These are phyloP conservation scores for Dujonia santamariae DNA, from an alignment of 1,139 yeast genomes.

Conservation along the genomic window DNA sequence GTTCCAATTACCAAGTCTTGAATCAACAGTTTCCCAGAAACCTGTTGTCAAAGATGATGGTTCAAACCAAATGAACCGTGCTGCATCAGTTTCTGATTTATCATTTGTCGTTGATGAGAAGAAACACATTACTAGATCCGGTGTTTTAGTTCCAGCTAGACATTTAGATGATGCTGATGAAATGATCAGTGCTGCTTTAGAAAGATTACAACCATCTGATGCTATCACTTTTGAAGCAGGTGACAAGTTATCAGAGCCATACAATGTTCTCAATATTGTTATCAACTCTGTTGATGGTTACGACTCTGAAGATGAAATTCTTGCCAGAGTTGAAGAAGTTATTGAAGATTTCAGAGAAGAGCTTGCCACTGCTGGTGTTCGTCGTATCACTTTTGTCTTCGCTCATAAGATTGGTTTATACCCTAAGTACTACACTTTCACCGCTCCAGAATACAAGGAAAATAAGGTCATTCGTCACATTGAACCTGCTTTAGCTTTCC, in stretches of 20 bases:
- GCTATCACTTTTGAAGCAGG: conserved; percentile 38
- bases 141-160: conserved; percentile 78
- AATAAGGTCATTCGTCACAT: conserved; percentile 95
- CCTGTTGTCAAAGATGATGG: conserved; percentile 30
- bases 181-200: conserved; percentile 71
- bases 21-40: conserved; percentile 51
- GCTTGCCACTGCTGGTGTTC: conserved; percentile 65
- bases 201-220: conserved; percentile 54
- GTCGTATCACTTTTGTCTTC: conserved; percentile 89
- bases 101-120: conserved; percentile 74
- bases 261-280: conserved; percentile 80
- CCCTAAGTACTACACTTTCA: conserved; percentile 94
- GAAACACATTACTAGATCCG: conserved; percentile 65
- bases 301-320: conserved; percentile 64
- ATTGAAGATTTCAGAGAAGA: conserved; percentile 70
- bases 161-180: conserved; percentile 92
- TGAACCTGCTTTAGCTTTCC: conserved; percentile 98
- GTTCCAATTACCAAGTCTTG: conserved; percentile 81
- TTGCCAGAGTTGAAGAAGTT: conserved; percentile 60
- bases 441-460: conserved; percentile 78
- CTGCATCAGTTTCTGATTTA: conserved; percentile 89
- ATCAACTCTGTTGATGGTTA: conserved; percentile 74
- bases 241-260: conserved; percentile 37
- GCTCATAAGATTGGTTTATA: conserved; percentile 82
- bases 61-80: conserved; percentile 62